A percentile compares a stretch with the other conserved stretches of the same genome.
Evolutionary conservation across 2,329 filamentous ascomycete genomes (phyloP).

Genomic region (Scytalidium sp.): DNA sequence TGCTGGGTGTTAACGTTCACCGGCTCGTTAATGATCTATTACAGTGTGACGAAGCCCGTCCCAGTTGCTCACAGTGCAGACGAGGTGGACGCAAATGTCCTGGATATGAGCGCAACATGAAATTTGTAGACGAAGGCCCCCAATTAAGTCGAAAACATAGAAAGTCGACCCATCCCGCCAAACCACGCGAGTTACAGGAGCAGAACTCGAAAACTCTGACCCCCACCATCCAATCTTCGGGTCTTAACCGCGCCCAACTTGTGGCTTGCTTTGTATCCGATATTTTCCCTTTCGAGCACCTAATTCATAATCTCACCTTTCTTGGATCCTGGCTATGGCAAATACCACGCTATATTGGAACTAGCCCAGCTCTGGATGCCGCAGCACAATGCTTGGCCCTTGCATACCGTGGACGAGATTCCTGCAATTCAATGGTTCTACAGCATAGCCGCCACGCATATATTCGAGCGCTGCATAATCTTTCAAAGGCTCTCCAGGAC

Average conservation of each 20-base stretch:
- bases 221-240: not conserved
- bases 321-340: not conserved
- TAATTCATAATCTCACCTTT: not conserved
- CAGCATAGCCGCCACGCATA: not conserved
- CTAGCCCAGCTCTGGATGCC: not conserved
- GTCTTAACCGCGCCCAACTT: not conserved
- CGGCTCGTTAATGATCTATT: constrained; percentile 9
- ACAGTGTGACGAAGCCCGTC: constrained; percentile 20
- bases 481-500: not conserved
- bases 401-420: not conserved
- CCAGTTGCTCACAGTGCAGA: constrained; percentile 15
- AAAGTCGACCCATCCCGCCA: not conserved
- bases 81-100: constrained; percentile 17
- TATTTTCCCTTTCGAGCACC: not conserved
- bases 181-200: not conserved
- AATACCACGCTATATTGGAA: not conserved
- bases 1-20: not conserved
- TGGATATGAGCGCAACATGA: constrained; percentile 10
- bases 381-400: not conserved
- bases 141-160: not conserved
- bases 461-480: not conserved
- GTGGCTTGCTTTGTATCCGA: not conserved
- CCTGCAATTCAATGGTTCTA: not conserved
- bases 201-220: not conserved
- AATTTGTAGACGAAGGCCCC: not conserved